Percentiles rank a stretch among this genome's conserved stretches.
These are phyloP conservation scores for Pseudodiploospora longispora DNA, from an alignment of 2,329 filamentous ascomycete species.

Conservation along the genomic window DNA sequence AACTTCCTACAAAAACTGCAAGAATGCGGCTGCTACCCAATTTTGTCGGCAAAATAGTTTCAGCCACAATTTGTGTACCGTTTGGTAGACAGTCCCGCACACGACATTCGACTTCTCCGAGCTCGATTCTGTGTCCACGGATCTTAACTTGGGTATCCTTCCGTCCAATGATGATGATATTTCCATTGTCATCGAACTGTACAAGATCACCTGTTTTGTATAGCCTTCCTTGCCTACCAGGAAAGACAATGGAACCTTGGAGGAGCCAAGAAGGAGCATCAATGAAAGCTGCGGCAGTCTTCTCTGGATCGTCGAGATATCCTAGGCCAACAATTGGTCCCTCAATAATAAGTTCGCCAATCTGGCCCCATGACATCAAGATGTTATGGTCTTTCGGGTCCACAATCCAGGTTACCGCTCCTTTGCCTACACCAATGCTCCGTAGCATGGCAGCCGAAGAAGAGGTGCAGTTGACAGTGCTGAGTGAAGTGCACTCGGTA, in stretches of 20 bases:
- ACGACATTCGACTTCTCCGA: slow-evolving; percentile 18
- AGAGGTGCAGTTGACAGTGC: slow-evolving; percentile 5
- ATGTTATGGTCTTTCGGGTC: slow-evolving; percentile 12
- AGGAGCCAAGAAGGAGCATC: slow-evolving; percentile 35
- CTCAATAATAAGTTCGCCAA: slow-evolving; percentile 21
- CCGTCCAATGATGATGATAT: slow-evolving; percentile 38
- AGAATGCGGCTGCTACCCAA: not conserved
- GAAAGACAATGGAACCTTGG: not conserved
- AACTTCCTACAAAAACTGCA: not conserved
- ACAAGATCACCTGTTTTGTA: slow-evolving; percentile 43
- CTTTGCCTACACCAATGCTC: slow-evolving; percentile 6
- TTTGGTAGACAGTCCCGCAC: not conserved
- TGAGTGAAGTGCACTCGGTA: slow-evolving; percentile 1
- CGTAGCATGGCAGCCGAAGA: not conserved
- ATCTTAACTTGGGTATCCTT: slow-evolving; percentile 52
- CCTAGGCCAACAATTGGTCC: slow-evolving; percentile 16
- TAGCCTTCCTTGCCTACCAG: slow-evolving; percentile 18
- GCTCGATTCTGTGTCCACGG: slow-evolving; percentile 46
- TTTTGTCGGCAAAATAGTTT: not conserved
- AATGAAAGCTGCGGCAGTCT: slow-evolving; percentile 17
- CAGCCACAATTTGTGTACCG: not conserved
- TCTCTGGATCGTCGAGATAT: slow-evolving; percentile 15
- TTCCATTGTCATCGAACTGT: slow-evolving; percentile 29
- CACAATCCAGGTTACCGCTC: slow-evolving; percentile 16
- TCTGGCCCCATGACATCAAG: slow-evolving; percentile 13